A percentile compares a stretch with the other conserved stretches of the same genome.
Conservation (phyloP, 2,329 filamentous ascomycete genomes). For the Penicillium sp. region DNA sequence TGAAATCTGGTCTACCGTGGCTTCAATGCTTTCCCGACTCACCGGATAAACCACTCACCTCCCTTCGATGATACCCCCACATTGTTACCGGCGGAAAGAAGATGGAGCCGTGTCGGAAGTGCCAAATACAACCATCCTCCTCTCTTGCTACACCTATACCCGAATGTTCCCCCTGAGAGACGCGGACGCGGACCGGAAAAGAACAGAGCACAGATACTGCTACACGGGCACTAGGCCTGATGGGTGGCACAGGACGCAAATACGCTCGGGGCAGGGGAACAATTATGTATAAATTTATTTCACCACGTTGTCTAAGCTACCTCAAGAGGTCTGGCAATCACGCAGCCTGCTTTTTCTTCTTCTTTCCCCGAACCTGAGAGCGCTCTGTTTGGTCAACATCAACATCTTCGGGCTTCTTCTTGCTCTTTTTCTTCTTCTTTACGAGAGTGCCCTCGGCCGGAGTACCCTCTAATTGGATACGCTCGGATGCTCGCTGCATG, state of each 20-base stretch:
- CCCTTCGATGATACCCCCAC: conserved; percentile 13
- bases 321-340: not conserved
- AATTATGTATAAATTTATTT: not conserved
- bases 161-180: not conserved
- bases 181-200: not conserved
- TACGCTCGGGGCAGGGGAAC: not conserved
- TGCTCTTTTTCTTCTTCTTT: conserved; percentile 58
- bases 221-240: not conserved
- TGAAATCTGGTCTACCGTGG: conserved; percentile 39
- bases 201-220: not conserved
- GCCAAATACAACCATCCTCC: not conserved
- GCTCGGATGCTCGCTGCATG: conserved; percentile 61
- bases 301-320: conserved; percentile 4
- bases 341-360: conserved; percentile 17
- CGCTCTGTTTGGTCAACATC: conserved; percentile 1
- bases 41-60: conserved; percentile 13
- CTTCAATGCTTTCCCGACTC: conserved; percentile 27
- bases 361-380: conserved; percentile 11
- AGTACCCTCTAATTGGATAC: conserved; percentile 49
- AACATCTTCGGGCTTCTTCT: conserved; percentile 17
- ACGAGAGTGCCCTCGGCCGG: conserved; percentile 47
- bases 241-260: not conserved
- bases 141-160: not conserved
- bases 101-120: not conserved
- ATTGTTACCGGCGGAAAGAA: not conserved